phyloP scores from a whole-genome alignment of 805 yeast genomes.

The Lipomyces sp. region DNA sequence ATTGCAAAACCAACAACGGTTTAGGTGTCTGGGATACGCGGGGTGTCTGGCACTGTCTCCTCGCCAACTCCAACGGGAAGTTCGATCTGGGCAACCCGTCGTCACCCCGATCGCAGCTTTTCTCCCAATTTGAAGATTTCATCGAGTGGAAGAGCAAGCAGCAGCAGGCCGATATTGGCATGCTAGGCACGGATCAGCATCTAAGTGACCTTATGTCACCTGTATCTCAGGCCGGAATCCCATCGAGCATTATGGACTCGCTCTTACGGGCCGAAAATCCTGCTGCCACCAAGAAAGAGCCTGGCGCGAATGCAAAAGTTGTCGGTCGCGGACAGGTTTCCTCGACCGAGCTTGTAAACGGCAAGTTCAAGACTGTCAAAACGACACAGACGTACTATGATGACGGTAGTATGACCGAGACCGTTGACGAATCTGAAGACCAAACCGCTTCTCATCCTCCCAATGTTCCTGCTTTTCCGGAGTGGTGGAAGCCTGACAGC shows the following conservation, averaged over 20 bases:
- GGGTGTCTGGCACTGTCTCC: slow-evolving; percentile 91
- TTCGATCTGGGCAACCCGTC: slow-evolving; percentile 1
- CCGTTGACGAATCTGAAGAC: slow-evolving; percentile 12
- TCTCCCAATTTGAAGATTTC: slow-evolving; percentile 43
- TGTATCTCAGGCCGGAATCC: background rate
- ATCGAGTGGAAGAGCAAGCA: slow-evolving; percentile 30
- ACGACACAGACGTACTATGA: slow-evolving; percentile 19
- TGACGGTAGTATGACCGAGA: slow-evolving; percentile 28
- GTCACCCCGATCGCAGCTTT: slow-evolving; percentile 60
- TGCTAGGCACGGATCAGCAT: background rate
- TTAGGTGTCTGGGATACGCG: slow-evolving; percentile 77
- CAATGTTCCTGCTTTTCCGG: background rate
- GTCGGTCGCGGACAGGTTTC: slow-evolving; percentile 22
- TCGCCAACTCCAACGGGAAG: slow-evolving; percentile 54
- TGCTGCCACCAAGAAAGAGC: slow-evolving; percentile 4
- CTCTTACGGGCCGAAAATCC: background rate
- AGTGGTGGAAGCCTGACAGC: background rate
- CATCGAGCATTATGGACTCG: background rate
- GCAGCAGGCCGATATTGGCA: slow-evolving; percentile 3
- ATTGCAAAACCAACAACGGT: slow-evolving; percentile 70
- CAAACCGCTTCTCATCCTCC: background rate
- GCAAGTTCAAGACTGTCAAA: slow-evolving; percentile 20
- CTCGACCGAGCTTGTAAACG: slow-evolving; percentile 11
- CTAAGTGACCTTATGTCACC: background rate
- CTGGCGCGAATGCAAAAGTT: slow-evolving; percentile 25